These are phyloP conservation scores for Coemansia sp. DNA, from an alignment of 192 early-diverging fungal genomes.

Conservation along the genomic window DNA sequence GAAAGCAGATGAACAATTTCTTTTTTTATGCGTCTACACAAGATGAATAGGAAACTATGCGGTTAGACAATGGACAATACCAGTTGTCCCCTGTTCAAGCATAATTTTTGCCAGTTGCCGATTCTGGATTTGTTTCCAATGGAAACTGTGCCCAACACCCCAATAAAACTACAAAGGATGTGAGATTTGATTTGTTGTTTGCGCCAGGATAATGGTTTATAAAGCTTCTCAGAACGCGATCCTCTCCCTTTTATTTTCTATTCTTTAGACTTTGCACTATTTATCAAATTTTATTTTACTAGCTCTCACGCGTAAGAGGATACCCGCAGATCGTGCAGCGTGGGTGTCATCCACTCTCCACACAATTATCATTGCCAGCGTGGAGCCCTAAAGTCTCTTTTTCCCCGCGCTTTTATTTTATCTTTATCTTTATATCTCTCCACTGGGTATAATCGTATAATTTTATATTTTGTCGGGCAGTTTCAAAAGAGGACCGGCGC, in stretches of 20 bases:
- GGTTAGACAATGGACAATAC: background rate
- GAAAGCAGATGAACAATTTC: background rate
- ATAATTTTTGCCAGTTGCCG: too few relatives aligned
- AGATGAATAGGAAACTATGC: background rate
- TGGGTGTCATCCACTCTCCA: background rate
- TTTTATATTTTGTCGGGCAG: too few relatives aligned
- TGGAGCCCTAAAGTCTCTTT: background rate
- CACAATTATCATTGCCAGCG: background rate
- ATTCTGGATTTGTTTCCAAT: background rate
- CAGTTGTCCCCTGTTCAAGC: too few relatives aligned
- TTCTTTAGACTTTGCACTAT: background rate
- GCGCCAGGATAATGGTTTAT: background rate
- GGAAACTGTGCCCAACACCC: background rate
- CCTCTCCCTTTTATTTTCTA: background rate
- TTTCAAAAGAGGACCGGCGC: too few relatives aligned
- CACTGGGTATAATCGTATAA: too few relatives aligned
- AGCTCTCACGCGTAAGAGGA: too few relatives aligned
- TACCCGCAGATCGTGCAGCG: too few relatives aligned
- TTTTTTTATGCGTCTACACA: background rate
- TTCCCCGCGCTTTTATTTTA: slow-evolving; percentile 4
- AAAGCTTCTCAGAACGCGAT: background rate
- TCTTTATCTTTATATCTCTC: background rate
- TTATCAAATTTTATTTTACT: background rate
- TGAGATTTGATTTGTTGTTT: background rate
- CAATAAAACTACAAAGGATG: background rate